phyloP scores from a whole-genome alignment of 306 rosid species.

The Gynostemma pentaphyllum region DNA sequence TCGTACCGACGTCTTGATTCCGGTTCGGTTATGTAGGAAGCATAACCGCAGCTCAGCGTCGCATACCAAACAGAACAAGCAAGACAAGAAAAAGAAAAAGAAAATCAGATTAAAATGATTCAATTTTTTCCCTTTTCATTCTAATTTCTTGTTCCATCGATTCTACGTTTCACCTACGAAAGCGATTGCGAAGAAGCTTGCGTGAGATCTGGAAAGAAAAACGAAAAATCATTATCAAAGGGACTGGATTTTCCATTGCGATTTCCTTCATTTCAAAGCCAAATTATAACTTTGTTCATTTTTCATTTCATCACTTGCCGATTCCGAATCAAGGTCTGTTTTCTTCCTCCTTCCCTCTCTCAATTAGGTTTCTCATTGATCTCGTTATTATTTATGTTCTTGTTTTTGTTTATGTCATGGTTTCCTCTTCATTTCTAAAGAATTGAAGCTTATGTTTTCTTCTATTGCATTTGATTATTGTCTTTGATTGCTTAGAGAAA shows the following conservation, averaged over 20 bases:
- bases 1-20: neutral
- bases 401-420: neutral
- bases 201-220: conserved; percentile 25
- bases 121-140: neutral
- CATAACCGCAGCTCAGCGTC: neutral
- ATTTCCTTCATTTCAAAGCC: neutral
- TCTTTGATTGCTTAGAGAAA: neutral
- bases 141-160: neutral
- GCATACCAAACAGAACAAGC: neutral
- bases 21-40: neutral
- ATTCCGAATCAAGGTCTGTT: conserved; percentile 29
- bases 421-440: neutral
- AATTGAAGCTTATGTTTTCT: neutral
- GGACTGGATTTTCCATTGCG: neutral
- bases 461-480: no score
- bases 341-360: neutral
- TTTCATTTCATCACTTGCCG: neutral
- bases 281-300: neutral
- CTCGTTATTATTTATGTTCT: neutral
- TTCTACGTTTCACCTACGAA: conserved; percentile 7
- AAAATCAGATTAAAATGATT: no score
- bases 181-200: conserved; percentile 22
- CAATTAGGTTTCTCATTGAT: neutral
- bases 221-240: neutral
- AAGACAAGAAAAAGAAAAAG: no score